Evolutionary conservation across 805 yeast genomes (phyloP).

Genomic region (Millerozyma acaciae): DNA sequence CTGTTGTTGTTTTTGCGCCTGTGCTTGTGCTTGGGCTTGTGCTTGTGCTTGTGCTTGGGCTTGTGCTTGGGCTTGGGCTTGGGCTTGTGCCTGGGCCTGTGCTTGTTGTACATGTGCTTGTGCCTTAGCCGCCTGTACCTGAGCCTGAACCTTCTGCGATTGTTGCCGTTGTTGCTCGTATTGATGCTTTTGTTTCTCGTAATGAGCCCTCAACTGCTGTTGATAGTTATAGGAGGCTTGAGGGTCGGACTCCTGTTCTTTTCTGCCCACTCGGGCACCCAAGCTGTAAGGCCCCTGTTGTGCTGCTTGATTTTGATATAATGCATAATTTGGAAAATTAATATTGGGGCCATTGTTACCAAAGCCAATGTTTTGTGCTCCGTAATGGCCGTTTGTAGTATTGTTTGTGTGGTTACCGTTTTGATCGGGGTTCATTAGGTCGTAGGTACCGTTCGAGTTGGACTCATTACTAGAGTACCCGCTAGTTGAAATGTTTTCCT

Average conservation of each 20-base stretch:
- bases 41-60: constrained; percentile 9
- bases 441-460: constrained; percentile 11
- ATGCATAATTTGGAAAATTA: constrained; percentile 13
- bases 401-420: constrained; percentile 6
- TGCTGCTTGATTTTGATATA: constrained; percentile 11
- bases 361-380: constrained; percentile 23
- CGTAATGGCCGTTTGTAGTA: constrained; percentile 17
- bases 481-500: constrained; percentile 7
- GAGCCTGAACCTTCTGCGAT: constrained; percentile 10
- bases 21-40: constrained; percentile 5
- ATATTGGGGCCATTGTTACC: constrained; percentile 14
- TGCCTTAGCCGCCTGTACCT: constrained; percentile 12
- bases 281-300: constrained; percentile 7
- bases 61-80: constrained; percentile 7
- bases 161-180: constrained; percentile 10
- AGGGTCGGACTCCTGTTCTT: neutral
- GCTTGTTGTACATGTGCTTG: constrained; percentile 11
- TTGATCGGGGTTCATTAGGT: constrained; percentile 18
- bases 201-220: constrained; percentile 21
- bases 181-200: constrained; percentile 21
- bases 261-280: neutral
- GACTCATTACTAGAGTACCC: constrained; percentile 6
- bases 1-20: constrained; percentile 7
- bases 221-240: constrained; percentile 14
- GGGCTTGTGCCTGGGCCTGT: constrained; percentile 10